Evolutionary conservation across 73 alveolate species (phyloP), one percentile per base, ranked within the genome.

Genomic region (Paramecium primaurelia): DNA sequence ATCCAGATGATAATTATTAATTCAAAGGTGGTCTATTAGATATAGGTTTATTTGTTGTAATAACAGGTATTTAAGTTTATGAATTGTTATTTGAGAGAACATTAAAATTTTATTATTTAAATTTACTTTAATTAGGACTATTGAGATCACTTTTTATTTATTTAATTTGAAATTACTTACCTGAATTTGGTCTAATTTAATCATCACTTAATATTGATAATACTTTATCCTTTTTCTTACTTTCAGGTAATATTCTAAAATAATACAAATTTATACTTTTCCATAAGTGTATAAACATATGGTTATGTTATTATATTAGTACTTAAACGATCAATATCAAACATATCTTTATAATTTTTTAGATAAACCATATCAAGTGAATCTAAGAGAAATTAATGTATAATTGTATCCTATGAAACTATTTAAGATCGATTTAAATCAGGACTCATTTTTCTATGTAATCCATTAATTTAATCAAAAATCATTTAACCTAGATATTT

Each of bases 401-500:
- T 38, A n/a, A 36, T 36, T 36, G 58, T 34, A 14, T 42, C 58
- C 9, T 22, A 18, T 0, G 69, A 54, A 3, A 54, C 32, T 25
- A 54, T n/a, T 54, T 54, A 22, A 1, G 69, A 54, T n/a, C 69
- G 69, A 5, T 54, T 54, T n/a, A 34, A 12, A 75, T 37, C 88
- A 36, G 71, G 77, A 80, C 91, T 80, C 38, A n/a, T 18, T 47
- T 14, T 80, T 38, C 77, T 58, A 10, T 40, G 26, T n/a, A 80
- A 12, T 45, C 73, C 71, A 80, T 25, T 80, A 10, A 45, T 20
- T 47, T 49, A 26, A 6, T 42, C 91, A 47, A 80, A 80, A 47
- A 80, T 80, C n/a, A 10, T 38, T 42, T 40, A 18, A 2, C 91
- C 91, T 11, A 80, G 30, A 80, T 80, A 80, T 20, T 80, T 80